Evolutionary conservation across 768 basidiomycete genomes (phyloP), one percentile per base, ranked within the genome.

Genomic region (Leccinum subtestaceum): DNA sequence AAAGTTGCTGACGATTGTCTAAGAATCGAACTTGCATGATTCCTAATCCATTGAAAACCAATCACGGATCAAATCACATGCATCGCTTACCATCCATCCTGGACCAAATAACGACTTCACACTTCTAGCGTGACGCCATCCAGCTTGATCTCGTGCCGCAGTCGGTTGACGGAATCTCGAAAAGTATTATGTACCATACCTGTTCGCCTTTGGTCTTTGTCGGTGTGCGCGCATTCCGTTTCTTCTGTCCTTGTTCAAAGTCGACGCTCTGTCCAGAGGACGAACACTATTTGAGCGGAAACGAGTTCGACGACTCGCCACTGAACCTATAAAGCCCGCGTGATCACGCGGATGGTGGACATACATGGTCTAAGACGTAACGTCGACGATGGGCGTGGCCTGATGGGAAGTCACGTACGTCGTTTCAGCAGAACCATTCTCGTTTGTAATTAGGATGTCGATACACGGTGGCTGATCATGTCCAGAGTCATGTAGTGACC

Each of bases 311-410:
- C 12, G 2, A 5, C 6, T 45, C 49, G 34, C 15, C 48, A 4
- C 47, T 36, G 29, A 49, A 52, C 46, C 40, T 55, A 21, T 58
- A 48, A 36, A 70, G 17, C 1, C 71, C 74, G 34, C 29, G 3
- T 31, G 10, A 31, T 31, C 29, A 76, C 66, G 34, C 76, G 77
- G 25, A 78, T 68, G 36, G 77, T 76, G 52, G 77, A 72, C 75
- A 78, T 74, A 64, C 75, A 40, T 31, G 29, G 10, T 31, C 10
- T 31, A 76, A 65, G 76, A 78, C 4, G 74, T 71, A 64, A 79
- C 76, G 9, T 70, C 72, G 56, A 77, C 77, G 55, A 77, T 74
- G 25, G 73, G 76, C 12, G 69, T 70, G 47, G 73, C 63, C 76
- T 77, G 29, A 19, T 47, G 13, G 9, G 29, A 45, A 21, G 6